Base-by-base conservation (phyloP, 2,329 filamentous ascomycete genomes). In the Claviceps pusilla region DNA sequence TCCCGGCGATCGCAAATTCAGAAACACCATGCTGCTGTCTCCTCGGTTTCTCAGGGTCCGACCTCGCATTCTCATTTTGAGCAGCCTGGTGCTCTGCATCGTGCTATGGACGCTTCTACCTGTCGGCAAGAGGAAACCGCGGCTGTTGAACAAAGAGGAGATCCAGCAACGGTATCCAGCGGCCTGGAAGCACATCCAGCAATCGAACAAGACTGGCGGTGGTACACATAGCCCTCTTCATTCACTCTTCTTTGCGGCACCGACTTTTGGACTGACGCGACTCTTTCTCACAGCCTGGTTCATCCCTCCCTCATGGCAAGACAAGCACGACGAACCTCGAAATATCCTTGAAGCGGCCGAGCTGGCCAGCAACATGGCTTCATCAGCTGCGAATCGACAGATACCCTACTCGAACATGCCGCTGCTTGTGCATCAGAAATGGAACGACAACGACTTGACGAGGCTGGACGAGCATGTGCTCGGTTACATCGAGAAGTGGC, bases 331-430 rank as follows among this genome's bases (percentile, higher is more conserved):
- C 12, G 53, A 55, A 28, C 60, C 60, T 3, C 39, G 53, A 45
- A 57, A 54, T 35, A 63, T 63, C 28, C 24, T 62, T 29, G 59
- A 63, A 35, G 61, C 60, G 4, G 61, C 55, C 5, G 48, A 49
- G 4, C 51, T 62, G 6, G 60, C 58, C 19, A 59, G 58, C 46
- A 46, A 55, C 19, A 57, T 59, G 24, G 59, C 61, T n/a, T 33
- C 46, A 7, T 37, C 49, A 7, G 46, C 48, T 2, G 49, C 50
- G 31, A 51, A 58, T 10, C 56, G 61, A 35, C 58, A 57, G 48
- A 45, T 60, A 1, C 51, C 57, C 31, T 59, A 56, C 51, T 62
- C 61, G 48, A 61, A 58, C n/a, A 62, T 63, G n/a, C 61, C 61
- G 6, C 52, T 62, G 7, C 52, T 63, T 24, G 56, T 62, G 19